phyloP scores from a whole-genome alignment of 202 grass and related monocot genomes.

The Zizania palustris region DNA sequence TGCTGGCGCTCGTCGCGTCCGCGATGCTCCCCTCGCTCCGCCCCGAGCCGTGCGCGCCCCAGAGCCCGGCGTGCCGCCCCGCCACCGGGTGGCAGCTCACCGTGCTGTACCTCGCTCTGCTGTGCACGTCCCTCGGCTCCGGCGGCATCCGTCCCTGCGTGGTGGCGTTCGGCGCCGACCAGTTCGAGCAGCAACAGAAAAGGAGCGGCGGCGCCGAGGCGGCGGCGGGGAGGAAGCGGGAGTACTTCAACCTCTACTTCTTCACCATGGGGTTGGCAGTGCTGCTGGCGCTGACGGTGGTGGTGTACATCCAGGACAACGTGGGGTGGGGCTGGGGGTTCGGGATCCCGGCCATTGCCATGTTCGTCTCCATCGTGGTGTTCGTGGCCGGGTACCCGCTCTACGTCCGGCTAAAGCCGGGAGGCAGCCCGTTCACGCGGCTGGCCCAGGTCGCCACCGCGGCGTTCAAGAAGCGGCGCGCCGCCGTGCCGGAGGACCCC shows the following conservation, averaged over 20 bases:
- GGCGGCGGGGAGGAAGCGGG: slow-evolving; percentile 43
- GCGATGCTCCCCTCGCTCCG: slow-evolving; percentile 55
- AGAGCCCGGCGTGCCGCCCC: slow-evolving; percentile 32
- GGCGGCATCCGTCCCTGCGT: slow-evolving; percentile 76
- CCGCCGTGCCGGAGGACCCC: slow-evolving; percentile 52
- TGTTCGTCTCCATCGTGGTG: slow-evolving; percentile 64
- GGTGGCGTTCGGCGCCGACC: slow-evolving; percentile 77
- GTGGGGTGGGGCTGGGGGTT: slow-evolving; percentile 79
- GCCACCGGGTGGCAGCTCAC: slow-evolving; percentile 53
- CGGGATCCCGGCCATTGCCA: slow-evolving; percentile 63
- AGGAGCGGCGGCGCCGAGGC: neutral
- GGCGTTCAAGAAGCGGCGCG: slow-evolving; percentile 60
- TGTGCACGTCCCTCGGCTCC: slow-evolving; percentile 61
- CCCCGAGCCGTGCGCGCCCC: slow-evolving; percentile 39
- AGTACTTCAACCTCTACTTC: slow-evolving; percentile 92
- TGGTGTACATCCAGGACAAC: slow-evolving; percentile 90
- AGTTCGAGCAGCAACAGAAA: slow-evolving; percentile 41
- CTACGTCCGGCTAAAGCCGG: slow-evolving; percentile 59
- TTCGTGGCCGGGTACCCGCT: slow-evolving; percentile 63
- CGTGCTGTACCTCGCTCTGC: slow-evolving; percentile 55
- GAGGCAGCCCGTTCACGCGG: slow-evolving; percentile 70
- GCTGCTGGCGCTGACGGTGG: slow-evolving; percentile 64
- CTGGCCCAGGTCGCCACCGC: slow-evolving; percentile 59
- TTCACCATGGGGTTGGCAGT: slow-evolving; percentile 59
- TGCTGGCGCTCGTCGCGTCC: slow-evolving; percentile 59